Percentiles rank a stretch among this genome's conserved stretches.
These are phyloP conservation scores for Geosmithia putterillii DNA, from an alignment of 2,329 filamentous ascomycete genomes.

Conservation along the genomic window DNA sequence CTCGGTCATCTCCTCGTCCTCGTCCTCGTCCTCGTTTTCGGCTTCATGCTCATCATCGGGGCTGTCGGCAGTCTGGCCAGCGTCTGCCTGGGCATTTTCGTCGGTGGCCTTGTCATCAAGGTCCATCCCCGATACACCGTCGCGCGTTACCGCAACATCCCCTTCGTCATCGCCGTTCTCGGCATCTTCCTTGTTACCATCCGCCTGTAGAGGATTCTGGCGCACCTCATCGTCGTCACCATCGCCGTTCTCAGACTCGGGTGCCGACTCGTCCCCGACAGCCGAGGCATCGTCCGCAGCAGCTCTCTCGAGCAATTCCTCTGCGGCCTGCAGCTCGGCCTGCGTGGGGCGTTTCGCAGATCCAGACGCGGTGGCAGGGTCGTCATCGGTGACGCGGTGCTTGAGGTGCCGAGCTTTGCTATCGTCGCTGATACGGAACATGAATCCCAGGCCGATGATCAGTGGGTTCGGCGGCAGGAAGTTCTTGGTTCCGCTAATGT, in stretches of 20 bases:
- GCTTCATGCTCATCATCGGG: constrained; percentile 9
- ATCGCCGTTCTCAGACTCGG: constrained; percentile 7
- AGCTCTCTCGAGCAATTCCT: background rate
- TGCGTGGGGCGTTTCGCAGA: background rate
- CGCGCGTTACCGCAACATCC: constrained; percentile 15
- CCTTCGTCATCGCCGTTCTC: constrained; percentile 17
- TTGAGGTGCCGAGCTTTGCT: constrained; percentile 73
- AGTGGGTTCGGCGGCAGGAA: constrained; percentile 80
- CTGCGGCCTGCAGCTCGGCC: background rate
- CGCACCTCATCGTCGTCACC: constrained; percentile 16
- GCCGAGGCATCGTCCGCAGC: constrained; percentile 1
- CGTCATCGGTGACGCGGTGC: constrained; percentile 32
- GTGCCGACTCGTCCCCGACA: constrained; percentile 6
- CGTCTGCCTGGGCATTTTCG: constrained; percentile 2
- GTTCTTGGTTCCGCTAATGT: constrained; percentile 78
- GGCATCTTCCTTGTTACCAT: constrained; percentile 6
- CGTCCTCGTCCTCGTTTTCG: constrained; percentile 8
- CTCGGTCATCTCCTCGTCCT: constrained; percentile 11
- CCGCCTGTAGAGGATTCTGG: constrained; percentile 24
- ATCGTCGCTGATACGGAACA: constrained; percentile 82
- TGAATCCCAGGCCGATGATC: constrained; percentile 72
- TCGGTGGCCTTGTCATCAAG: constrained; percentile 8
- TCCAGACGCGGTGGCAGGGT: constrained; percentile 6
- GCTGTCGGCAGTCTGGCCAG: background rate
- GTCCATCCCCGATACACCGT: constrained; percentile 2